A percentile compares a stretch with the other conserved stretches of the same genome.
phyloP scores from a whole-genome alignment of 768 basidiomycete genomes.

The Amanita polypyramis region DNA sequence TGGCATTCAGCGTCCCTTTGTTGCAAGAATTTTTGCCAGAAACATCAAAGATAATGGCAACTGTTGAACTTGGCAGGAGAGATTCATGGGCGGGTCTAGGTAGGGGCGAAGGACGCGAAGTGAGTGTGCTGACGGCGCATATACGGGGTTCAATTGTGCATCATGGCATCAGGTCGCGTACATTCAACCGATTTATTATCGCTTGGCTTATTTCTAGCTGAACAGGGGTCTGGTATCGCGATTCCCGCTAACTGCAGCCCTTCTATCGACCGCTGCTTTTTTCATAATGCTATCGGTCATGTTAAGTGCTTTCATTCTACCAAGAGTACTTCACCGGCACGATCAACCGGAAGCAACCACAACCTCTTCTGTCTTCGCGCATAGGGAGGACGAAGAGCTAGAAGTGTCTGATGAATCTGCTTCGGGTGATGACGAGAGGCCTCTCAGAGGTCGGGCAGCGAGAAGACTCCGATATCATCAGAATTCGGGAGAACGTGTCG shows the following conservation, averaged over 20 bases:
- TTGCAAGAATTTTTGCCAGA: constrained; percentile 42
- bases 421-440: constrained; percentile 13
- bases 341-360: not conserved
- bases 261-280: constrained; percentile 3
- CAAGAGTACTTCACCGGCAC: not conserved
- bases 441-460: constrained; percentile 7
- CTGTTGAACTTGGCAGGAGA: constrained; percentile 60
- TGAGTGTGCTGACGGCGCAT: constrained; percentile 54
- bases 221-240: constrained; percentile 5
- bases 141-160: constrained; percentile 54
- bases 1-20: constrained; percentile 45
- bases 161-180: constrained; percentile 52
- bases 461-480: constrained; percentile 18
- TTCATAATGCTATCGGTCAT: constrained; percentile 2
- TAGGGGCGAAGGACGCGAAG: constrained; percentile 58
- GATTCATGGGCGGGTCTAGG: constrained; percentile 69
- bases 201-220: not conserved
- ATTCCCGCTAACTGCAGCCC: constrained; percentile 6
- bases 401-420: constrained; percentile 9
- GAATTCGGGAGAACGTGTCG: constrained; percentile 15
- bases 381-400: not conserved
- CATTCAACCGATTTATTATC: not conserved
- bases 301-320: constrained; percentile 5
- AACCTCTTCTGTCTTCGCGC: not conserved
- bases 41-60: constrained; percentile 39